Percentiles rank a stretch among this genome's conserved stretches.
Conservation (phyloP, 2,329 filamentous ascomycete genomes). For the Pleochaeta shiraiana region DNA sequence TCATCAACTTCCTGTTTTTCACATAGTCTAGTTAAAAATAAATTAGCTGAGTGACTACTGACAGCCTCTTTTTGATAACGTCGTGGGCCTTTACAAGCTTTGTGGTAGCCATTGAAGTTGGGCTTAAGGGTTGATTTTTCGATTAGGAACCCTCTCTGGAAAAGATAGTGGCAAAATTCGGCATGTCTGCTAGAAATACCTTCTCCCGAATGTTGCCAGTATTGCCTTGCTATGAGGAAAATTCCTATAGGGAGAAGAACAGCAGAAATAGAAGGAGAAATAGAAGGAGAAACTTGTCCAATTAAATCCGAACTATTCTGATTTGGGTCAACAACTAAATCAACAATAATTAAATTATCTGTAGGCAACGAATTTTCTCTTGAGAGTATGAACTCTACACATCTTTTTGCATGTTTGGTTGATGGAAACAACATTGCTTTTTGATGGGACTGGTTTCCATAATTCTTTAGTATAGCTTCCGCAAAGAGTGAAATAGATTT, state of each 20-base stretch:
- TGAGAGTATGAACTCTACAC: conserved; percentile 46
- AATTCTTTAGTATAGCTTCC: conserved; percentile 37
- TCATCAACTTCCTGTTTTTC: neutral
- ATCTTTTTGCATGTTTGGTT: conserved; percentile 43
- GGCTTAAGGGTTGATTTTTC: conserved; percentile 20
- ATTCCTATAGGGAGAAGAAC: conserved; percentile 48
- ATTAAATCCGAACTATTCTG: conserved; percentile 29
- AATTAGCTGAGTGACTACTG: conserved; percentile 19
- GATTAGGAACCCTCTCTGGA: conserved; percentile 45
- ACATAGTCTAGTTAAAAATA: too few species aligned
- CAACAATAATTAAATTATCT: conserved; percentile 31
- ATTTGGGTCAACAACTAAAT: conserved; percentile 38
- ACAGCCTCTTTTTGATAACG: conserved; percentile 49
- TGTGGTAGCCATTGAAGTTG: conserved; percentile 11
- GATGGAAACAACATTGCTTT: conserved; percentile 73
- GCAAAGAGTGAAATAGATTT: conserved; percentile 57
- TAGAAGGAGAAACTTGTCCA: conserved; percentile 26
- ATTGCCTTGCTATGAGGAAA: conserved; percentile 64
- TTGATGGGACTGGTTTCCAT: conserved; percentile 38
- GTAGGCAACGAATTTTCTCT: conserved; percentile 31
- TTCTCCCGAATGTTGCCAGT: conserved; percentile 94
- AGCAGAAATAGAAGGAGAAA: conserved; percentile 39
- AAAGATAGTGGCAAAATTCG: conserved; percentile 64
- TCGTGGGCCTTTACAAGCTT: conserved; percentile 42
- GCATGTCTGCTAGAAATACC: conserved; percentile 79